Base-by-base conservation (phyloP, 2,329 filamentous ascomycete species). In the Aureobasidium leucospermi region DNA sequence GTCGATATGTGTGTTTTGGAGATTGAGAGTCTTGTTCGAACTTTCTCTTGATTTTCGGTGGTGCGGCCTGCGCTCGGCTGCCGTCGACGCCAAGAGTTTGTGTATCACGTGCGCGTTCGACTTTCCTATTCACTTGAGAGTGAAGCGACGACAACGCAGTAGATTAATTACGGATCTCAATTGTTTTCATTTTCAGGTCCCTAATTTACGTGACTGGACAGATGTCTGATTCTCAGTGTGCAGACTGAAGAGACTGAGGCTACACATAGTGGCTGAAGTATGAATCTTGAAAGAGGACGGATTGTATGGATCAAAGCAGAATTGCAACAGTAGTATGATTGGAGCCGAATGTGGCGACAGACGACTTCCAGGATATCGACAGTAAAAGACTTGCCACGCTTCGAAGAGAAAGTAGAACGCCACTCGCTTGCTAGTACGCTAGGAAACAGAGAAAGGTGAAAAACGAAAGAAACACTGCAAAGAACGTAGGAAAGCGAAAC, bases 1-100 rank as follows among this genome's bases (percentile, higher is more conserved):
- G 70, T 60, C 28, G 51, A 49, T 60, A 55, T 51, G 39, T 62
- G 51, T 61, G 47, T 38, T 43, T 45, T 36, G 31, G 28, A 41
- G 28, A 52, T 29, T 31, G 43, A 6, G 41, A 19, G 15, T 51
- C 36, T 59, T 39, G 31, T 13, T 46, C 36, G 15, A 32, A 36
- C 45, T 57, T 47, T 57, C 32, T 45, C 11, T 49, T 39, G 39
- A 43, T 43, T 55, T 36, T 42, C 28, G 7, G 51, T 55, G 32
- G 52, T 56, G 52, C 52, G 51, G 5, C 8, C 2, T 42, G 39
- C 7, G 13, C 36, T 53, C 49, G 49, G 49, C 36, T 49, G 47
- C 19, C n/a, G n/a, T 1, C 29, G 0, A 28, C 16, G 53, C 53
- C 42, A 57, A 57, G 53, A 57, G 39, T 39, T 55, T 15, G 1